phyloP scores from a whole-genome alignment of 768 basidiomycete species.

The Boletus pseudopeckii region DNA sequence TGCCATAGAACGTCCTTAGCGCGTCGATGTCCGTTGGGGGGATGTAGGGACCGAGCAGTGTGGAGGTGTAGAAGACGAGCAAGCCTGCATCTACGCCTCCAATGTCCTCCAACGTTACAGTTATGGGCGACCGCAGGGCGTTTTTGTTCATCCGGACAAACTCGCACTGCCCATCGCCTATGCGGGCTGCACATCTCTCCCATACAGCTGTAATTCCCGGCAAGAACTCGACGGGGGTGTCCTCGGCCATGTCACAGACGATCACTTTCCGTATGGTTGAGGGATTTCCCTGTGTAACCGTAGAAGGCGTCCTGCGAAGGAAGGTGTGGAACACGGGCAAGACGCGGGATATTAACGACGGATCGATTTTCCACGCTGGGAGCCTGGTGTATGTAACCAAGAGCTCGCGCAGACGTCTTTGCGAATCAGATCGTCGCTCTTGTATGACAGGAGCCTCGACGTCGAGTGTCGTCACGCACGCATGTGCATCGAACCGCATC shows the following conservation, averaged over 20 bases:
- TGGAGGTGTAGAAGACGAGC: neutral
- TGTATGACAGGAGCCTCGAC: neutral
- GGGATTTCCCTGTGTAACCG: neutral
- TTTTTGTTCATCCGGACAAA: neutral
- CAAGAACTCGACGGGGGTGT: neutral
- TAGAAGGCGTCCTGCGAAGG: neutral
- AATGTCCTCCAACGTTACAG: neutral
- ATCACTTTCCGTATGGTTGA: neutral
- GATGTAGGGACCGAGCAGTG: neutral
- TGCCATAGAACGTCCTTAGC: neutral
- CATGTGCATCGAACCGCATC: neutral
- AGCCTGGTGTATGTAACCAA: neutral
- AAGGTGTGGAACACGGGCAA: neutral
- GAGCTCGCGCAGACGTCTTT: slow-evolving; percentile 1
- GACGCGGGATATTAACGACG: neutral
- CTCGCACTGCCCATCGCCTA: neutral
- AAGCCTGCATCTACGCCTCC: neutral
- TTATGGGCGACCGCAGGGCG: neutral
- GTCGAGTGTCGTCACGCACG: neutral
- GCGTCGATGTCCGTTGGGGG: neutral
- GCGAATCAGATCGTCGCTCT: neutral
- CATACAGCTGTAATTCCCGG: neutral
- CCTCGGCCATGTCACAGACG: neutral
- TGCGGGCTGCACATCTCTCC: neutral
- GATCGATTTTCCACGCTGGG: neutral